phyloP scores from a whole-genome alignment of 352 stramenopile genomes.

The Phytopythium chamaehyphon region DNA sequence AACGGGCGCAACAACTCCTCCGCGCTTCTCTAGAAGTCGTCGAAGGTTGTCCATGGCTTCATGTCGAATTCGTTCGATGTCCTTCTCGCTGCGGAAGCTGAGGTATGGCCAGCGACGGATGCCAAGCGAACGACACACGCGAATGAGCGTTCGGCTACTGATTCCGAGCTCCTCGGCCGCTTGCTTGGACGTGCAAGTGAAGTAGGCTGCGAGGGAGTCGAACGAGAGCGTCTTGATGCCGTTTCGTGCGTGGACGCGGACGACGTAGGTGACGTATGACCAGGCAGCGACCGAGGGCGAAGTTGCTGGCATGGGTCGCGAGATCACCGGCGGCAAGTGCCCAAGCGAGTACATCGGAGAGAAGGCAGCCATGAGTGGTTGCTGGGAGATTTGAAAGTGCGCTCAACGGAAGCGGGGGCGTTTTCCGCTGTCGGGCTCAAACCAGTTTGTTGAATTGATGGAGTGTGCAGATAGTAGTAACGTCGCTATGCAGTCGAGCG shows the following conservation, averaged over 20 bases:
- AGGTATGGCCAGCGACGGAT: conserved; percentile 52
- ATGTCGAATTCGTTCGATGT: conserved; percentile 45
- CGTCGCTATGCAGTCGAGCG: neutral
- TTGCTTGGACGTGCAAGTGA: conserved; percentile 47
- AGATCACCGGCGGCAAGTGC: neutral
- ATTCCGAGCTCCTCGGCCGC: conserved; percentile 48
- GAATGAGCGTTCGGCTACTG: conserved; percentile 47
- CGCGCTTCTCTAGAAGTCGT: conserved; percentile 34
- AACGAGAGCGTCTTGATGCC: conserved; percentile 52
- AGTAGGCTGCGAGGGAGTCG: conserved; percentile 34
- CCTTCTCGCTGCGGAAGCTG: conserved; percentile 49
- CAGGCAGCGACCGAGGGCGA: conserved; percentile 7
- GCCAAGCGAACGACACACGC: conserved; percentile 41
- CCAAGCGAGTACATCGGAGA: neutral
- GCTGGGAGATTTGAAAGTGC: conserved; percentile 4
- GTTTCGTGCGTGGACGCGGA: conserved; percentile 27
- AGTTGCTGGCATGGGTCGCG: neutral
- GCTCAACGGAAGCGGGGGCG: no score
- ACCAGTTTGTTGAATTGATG: conserved; percentile 1
- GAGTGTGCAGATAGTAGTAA: neutral
- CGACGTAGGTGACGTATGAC: conserved; percentile 25
- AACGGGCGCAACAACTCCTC: neutral
- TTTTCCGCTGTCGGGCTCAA: neutral
- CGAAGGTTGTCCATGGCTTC: conserved; percentile 47
- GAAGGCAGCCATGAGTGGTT: conserved; percentile 1